A percentile compares a stretch with the other conserved stretches of the same genome.
phyloP scores from a whole-genome alignment of 2,329 filamentous ascomycete genomes.

The Neonectria coccinea region DNA sequence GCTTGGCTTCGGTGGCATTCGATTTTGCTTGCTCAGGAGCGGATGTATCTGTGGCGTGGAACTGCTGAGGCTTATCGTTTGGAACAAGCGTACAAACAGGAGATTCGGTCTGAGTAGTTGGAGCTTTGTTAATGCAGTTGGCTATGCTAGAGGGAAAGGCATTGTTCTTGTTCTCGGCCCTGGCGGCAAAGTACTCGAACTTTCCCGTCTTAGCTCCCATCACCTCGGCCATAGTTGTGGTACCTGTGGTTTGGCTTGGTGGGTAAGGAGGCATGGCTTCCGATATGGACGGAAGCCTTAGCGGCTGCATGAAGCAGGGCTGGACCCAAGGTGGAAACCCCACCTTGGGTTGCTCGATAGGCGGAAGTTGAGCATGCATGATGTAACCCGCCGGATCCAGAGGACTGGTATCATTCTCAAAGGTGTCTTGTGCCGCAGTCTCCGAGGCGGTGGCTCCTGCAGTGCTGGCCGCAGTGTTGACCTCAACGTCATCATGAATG shows the following conservation, averaged over 20 bases:
- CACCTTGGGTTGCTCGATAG: conserved; percentile 18
- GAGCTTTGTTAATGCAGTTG: neutral
- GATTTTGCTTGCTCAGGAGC: neutral
- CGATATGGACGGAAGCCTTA: conserved; percentile 37
- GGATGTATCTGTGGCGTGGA: neutral
- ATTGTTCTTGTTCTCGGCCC: conserved; percentile 51
- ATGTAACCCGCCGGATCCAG: neutral
- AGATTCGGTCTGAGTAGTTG: neutral
- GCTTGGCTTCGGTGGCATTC: neutral
- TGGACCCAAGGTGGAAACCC: conserved; percentile 7
- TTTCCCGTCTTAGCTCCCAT: conserved; percentile 54
- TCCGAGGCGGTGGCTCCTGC: neutral
- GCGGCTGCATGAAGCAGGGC: neutral
- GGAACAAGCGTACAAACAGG: neutral
- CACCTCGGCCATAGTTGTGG: conserved; percentile 39
- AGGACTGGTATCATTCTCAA: neutral
- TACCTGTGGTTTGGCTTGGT: neutral
- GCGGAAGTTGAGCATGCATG: conserved; percentile 16
- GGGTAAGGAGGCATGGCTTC: conserved; percentile 28
- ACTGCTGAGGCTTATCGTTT: neutral
- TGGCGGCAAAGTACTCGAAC: conserved; percentile 54
- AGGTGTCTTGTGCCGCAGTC: neutral
- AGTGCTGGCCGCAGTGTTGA: neutral
- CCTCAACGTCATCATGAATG: neutral
- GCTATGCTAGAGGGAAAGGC: conserved; percentile 21